Evolutionary conservation across 495 filamentous ascomycete species (phyloP), one percentile per base, ranked within the genome.

Genomic region (Hypoxylon fuscum): DNA sequence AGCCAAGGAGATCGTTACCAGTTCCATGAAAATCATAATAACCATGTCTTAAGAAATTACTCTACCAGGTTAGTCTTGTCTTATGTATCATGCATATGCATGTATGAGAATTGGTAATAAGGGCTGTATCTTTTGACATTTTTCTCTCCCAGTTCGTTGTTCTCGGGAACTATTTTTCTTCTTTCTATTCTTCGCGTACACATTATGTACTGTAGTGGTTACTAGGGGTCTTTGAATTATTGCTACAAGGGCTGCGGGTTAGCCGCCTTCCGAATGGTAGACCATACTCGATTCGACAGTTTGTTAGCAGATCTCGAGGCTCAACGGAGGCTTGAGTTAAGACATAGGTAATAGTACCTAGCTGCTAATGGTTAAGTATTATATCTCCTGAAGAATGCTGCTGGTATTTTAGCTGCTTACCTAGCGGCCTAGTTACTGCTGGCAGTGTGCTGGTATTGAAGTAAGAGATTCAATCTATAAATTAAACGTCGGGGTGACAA

Each of bases 181-280:
- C 35, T 38, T 15, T 38, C 2, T 38, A 14, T 14, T 27, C 11
- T 15, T 14, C 23, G 11, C 12, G 29, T 45, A 20, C 14, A 23
- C 29, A 14, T 29, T 20, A 43, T 35, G 38, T 44, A 29, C 23
- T 44, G 35, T 35, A 44, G 38, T 31, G 14, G 17, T 35, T 23
- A 55, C 32, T 53, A 49, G 49, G 57, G 57, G 57, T 61, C 57
- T 48, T 41, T 5, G 25, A 61, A 54, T 45, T 61, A 61, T 61
- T 54, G 49, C 23, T 41, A 32, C 48, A 21, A 31, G 25, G 22
- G 49, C 25, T 20, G 18, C 49, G 50, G 51, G 41, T 20, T 22
- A 44, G 37, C 35, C 31, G 45, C 29, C n/a, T 38, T 18, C 45
- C 54, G 43, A 31, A 18, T 11, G 22, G n/a, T n/a, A 41, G 43